Conservation (phyloP, 2,329 filamentous ascomycete genomes). For the Colletotrichum limetticola region DNA sequence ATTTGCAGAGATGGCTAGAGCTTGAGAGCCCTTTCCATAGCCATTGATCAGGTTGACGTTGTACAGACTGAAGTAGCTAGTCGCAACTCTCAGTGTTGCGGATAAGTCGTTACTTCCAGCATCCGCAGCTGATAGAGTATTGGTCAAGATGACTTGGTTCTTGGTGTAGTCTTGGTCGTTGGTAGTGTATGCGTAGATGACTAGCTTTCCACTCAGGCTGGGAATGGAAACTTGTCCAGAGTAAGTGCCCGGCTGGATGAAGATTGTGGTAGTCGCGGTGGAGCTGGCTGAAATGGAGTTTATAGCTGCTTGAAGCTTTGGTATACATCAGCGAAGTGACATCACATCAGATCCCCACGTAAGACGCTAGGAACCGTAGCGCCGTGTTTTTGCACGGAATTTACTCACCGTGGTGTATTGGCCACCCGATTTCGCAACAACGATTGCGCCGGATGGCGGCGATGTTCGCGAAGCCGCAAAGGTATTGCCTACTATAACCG, state of each 20-base stretch:
- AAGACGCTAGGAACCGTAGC: background rate
- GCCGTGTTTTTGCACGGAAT: background rate
- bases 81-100: constrained; percentile 57
- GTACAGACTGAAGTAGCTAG: constrained; percentile 67
- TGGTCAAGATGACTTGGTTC: constrained; percentile 67
- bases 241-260: constrained; percentile 75
- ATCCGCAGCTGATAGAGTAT: constrained; percentile 50
- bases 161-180: constrained; percentile 61
- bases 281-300: constrained; percentile 63
- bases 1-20: constrained; percentile 58
- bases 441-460: constrained; percentile 60
- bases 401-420: constrained; percentile 25
- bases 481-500: background rate
- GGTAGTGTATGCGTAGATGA: constrained; percentile 68
- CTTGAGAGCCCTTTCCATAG: constrained; percentile 59
- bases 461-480: constrained; percentile 48
- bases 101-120: constrained; percentile 64
- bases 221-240: constrained; percentile 67
- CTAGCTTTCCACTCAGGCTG: constrained; percentile 58
- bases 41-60: constrained; percentile 66
- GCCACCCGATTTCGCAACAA: constrained; percentile 54
- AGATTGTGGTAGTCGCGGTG: constrained; percentile 66
- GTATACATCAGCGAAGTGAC: background rate
- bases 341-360: background rate
- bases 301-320: constrained; percentile 64